Evolutionary conservation across 495 filamentous ascomycete genomes (phyloP), one percentile per base, ranked within the genome.

Genomic region (Aspergillus steynii): DNA sequence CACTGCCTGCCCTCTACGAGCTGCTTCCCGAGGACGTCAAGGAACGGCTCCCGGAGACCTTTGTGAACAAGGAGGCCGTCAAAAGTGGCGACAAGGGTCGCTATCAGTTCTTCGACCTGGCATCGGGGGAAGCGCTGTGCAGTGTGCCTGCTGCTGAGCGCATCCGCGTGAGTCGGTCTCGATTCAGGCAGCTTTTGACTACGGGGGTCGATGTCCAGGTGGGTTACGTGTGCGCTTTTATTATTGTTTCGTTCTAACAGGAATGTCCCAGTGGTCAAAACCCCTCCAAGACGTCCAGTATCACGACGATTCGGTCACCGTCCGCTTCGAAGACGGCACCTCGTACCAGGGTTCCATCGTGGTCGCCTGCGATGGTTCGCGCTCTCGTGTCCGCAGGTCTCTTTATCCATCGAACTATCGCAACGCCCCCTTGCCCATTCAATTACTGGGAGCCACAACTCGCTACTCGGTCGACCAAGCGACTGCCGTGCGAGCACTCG

Each of bases 301-400:
- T 2, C 65, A 63, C 0, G 60, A 62, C 1, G 63, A 71, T 4
- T 68, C 64, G 2, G 76, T 85, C 51, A 79, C 68, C 4, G 81
- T 73, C 4, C 65, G 71, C 29, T 88, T 88, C 60, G 71, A 73
- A 12, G 86, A 88, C 62, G 81, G 79, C 9, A 74, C 76, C 4
- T 71, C 65, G 0, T 77, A 61, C 14, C 71, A 66, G 3, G 86
- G 86, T 1, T 68, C 69, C 0, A 67, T 88, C 2, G 65, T 89
- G 12, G 64, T 88, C 50, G 86, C 80, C 37, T 78, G 76, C 57
- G 87, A 89, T 66, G 87, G 86, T 6, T 69, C 74, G 29, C 74
- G 73, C 37, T 86, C 83, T 7, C 71, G 63, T 8, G 70, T 77
- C 4, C 82, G 82, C 25, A 59, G 68, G 29, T 63, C 68, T 28